phyloP scores from a whole-genome alignment of 2,329 filamentous ascomycete species.

The Aspergillus awamori region DNA sequence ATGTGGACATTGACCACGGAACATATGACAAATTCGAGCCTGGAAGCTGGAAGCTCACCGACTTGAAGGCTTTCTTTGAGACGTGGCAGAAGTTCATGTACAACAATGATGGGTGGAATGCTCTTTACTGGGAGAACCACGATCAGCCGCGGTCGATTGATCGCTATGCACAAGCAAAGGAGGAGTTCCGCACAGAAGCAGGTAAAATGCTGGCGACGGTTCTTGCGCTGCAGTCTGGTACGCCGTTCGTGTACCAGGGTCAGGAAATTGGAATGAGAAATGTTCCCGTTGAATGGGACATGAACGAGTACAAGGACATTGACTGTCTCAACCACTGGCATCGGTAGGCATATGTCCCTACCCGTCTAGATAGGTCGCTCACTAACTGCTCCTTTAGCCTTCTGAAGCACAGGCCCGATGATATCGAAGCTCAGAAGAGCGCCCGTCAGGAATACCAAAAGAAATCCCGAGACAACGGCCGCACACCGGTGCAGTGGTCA shows the following conservation, averaged over 20 bases:
- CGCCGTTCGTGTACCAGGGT: conserved; percentile 70
- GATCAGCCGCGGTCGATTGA: conserved; percentile 65
- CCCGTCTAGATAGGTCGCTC: too few relatives aligned
- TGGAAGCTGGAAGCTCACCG: conserved; percentile 52
- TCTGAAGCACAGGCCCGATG: conserved; percentile 29
- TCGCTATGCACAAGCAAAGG: conserved; percentile 56
- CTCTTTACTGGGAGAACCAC: conserved; percentile 68
- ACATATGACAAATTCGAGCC: conserved; percentile 54
- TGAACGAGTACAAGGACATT: conserved; percentile 70
- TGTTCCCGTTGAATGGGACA: conserved; percentile 61
- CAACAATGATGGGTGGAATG: conserved; percentile 65
- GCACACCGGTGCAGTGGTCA: conserved; percentile 74
- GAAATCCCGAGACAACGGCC: conserved; percentile 65
- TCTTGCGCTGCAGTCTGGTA: conserved; percentile 61
- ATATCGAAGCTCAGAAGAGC: conserved; percentile 32
- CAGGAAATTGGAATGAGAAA: conserved; percentile 71
- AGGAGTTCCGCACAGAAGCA: conserved; percentile 52
- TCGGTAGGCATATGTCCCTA: conserved; percentile 17
- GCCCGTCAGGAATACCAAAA: conserved; percentile 42
- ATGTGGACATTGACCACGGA: conserved; percentile 63
- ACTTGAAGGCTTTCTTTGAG: conserved; percentile 56
- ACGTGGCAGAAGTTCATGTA: conserved; percentile 65
- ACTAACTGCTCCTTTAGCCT: conserved; percentile 29
- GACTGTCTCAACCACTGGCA: conserved; percentile 62
- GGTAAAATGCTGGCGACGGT: conserved; percentile 65